Evolutionary conservation across 2,329 filamentous ascomycete species (phyloP), one percentile per base, ranked within the genome.

Genomic region (Pezizomycotina sp.): DNA sequence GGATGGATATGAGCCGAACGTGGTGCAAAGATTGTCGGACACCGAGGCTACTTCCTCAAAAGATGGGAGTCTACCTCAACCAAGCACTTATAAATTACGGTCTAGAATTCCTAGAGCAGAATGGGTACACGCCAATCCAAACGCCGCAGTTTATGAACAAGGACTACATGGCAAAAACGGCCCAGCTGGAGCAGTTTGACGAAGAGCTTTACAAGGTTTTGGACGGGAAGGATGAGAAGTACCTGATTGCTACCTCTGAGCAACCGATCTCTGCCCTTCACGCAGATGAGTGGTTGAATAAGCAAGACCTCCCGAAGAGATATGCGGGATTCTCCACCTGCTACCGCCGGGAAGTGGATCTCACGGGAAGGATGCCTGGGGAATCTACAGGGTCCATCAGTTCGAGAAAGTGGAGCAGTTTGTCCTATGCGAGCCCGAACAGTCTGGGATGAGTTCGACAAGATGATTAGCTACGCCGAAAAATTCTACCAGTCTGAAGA

Each of bases 131-230:
- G 19, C 75, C 80, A 5, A 72, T 86, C 48, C 80, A 89, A 54
- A 77, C 86, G 2, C 84, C 84, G 2, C 83, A 82, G 55, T 91
- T 98, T 65, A 92, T 95, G 80, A 69, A 86, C 46, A 79, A 80
- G 58, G 80, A 92, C 32, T 77, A 82, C 57, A 98, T 98, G 89
- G 84, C 79, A 43, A 95, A 95, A 66, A 98, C 89, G 0, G 89
- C 89, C 2, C 89, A 98, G 61, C 72, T 98, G 16, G 83, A 89
- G 50, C 80, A 93, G 53, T 98, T 98, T 53, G 89, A 98, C 54
- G 89, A 95, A 58, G 86, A 95, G 59, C 65, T 98, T 33, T 98
- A 98, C 68, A 95, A 95, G 62, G 86, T 98, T 15, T 74, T 86
- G 48, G 77, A 78, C 56, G 79, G 81, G 41, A 82, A 91, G 51